Evolutionary conservation across 139 green algal species (phyloP), one percentile per base, ranked within the genome.

Genomic region (Asterochloris sp.): DNA sequence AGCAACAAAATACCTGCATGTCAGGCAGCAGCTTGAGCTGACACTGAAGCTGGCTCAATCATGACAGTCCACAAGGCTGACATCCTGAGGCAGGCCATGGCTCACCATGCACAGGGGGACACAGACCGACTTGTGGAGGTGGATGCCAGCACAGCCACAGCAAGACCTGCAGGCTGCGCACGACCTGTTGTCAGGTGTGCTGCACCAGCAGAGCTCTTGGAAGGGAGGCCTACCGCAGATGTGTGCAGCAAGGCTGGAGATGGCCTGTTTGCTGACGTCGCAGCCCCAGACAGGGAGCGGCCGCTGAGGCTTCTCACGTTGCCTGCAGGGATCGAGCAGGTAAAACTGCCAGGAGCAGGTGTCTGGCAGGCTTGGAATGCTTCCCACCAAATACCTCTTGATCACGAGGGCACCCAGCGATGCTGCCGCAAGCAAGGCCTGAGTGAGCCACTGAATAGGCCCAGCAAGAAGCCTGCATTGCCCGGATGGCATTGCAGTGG

Each of bases 251-350:
- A 78, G 67, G 68, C 85, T 84, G 27, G 85, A 91, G 6, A 91
- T 26, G 0, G 83, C 84, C 77, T 94, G 91, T 82, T 94, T 94
- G 83, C 88, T 89, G 27, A 94, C 82, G 73, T 94, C 89, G 61
- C 93, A 68, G 23, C 68, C 62, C 89, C 90, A 94, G 23, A 93
- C 85, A 23, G 86, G 82, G 29, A 89, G 17, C 0, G 88, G 84
- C 21, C 90, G 79, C 74, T 90, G 83, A 13, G 89, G 89, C 0
- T 75, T 61, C 78, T 92, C 89, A 6, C 71, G 64, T 62, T 85
- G 77, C 80, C 87, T 90, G n/a, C 21, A 77, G 11, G 73, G 54
- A n/a, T 26, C 14, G 11, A 78, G 10, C 62, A 85, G 16, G 10
- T 0, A 12, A 26, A 6, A 69, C 28, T 67, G 17, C 28, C 11